phyloP scores from a whole-genome alignment of 2,329 filamentous ascomycete species.

The Neurospora crassa region DNA sequence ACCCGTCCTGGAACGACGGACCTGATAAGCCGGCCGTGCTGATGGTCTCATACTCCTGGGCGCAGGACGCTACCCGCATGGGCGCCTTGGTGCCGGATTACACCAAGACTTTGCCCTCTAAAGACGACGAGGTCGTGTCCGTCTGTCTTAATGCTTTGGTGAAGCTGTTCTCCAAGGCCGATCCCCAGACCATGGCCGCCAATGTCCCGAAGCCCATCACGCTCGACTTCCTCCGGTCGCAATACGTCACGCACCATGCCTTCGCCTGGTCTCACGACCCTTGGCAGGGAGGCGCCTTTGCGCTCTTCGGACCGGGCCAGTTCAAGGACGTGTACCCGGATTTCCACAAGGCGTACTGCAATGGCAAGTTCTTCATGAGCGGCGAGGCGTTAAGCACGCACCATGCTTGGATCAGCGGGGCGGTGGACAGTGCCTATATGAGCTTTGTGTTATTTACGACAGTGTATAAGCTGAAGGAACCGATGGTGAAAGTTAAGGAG shows the following conservation, averaged over 20 bases:
- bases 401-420: slow-evolving; percentile 31
- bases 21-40: slow-evolving; percentile 19
- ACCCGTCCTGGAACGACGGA: slow-evolving; percentile 25
- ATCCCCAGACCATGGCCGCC: background rate
- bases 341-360: slow-evolving; percentile 19
- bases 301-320: slow-evolving; percentile 30
- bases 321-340: slow-evolving; percentile 27
- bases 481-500: background rate
- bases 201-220: background rate
- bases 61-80: slow-evolving; percentile 23
- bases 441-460: background rate
- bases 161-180: slow-evolving; percentile 2
- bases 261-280: slow-evolving; percentile 29
- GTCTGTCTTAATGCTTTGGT: slow-evolving; percentile 8
- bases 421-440: slow-evolving; percentile 25
- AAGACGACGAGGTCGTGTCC: slow-evolving; percentile 3
- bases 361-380: slow-evolving; percentile 23
- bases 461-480: background rate
- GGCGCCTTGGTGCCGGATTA: slow-evolving; percentile 10
- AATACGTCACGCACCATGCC: slow-evolving; percentile 20
- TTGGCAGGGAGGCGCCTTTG: slow-evolving; percentile 27
- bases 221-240: background rate
- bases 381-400: slow-evolving; percentile 28
- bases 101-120: background rate
- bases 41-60: slow-evolving; percentile 25